Base-by-base conservation (phyloP, 805 yeast genomes). In the Zygosaccharomyces rouxii region DNA sequence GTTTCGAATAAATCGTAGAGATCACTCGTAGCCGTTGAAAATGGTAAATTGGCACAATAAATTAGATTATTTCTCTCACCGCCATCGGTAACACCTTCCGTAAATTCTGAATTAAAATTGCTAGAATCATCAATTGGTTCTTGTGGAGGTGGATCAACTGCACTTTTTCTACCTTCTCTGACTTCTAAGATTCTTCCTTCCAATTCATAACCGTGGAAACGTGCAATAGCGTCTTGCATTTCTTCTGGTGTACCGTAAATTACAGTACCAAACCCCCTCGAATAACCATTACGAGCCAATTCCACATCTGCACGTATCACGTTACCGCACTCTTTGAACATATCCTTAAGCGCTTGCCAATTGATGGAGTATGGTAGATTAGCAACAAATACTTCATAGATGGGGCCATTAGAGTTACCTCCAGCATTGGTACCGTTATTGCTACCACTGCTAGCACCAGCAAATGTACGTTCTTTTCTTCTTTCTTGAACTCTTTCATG, bases 181-280 rank as follows among this genome's bases (percentile, higher is more conserved):
- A 89, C 89, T 56, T 87, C 95, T 48, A 90, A 67, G 44, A 66
- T 66, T 67, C 97, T 80, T 16, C 97, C 97, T 44, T 84, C 85
- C 49, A 85, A 66, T 40, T 78, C 85, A 55, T 74, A 76, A 19
- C 89, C 90, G 57, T 86, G 78, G 65, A 82, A 84, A 62, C 70
- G 73, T 35, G 75, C 81, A 53, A 89, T 78, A 2, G 97, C 96
- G 40, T 72, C 74, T 35, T 72, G 69, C 18, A 95, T 96, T 53
- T 79, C 89, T 49, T 80, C 89, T 11, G 74, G 72, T 6, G 77
- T 76, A 47, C 73, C 77, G 63, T 81, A 89, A 19, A 80, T 76
- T 25, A 89, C 95, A 9, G 86, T 84, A 46, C 96, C 97, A 58
- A 79, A 83, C 2, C 97, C 97, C 67, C 83, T 79, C 5, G 96